Percentiles rank a stretch among this genome's conserved stretches.
These are phyloP conservation scores for Wickerhamomyces sp. DNA, from an alignment of 1,139 yeast species.

Conservation along the genomic window DNA sequence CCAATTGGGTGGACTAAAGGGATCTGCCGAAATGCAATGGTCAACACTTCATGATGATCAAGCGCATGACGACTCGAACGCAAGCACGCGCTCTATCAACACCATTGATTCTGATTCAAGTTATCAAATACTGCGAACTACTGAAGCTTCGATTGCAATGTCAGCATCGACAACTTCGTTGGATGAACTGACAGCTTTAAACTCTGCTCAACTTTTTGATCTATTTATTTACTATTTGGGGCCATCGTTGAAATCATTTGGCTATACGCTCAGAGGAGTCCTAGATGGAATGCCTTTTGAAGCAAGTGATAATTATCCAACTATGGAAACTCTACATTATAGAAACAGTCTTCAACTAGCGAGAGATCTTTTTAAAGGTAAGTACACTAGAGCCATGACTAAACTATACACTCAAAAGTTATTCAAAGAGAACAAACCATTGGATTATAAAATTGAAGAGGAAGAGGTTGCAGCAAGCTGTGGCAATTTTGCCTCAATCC, in stretches of 20 bases:
- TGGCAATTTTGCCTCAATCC: constrained; percentile 68
- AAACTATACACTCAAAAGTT: constrained; percentile 56
- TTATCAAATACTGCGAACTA: not conserved
- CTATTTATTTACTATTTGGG: constrained; percentile 64
- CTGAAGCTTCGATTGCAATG: not conserved
- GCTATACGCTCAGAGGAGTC: constrained; percentile 60
- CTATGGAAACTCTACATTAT: constrained; percentile 38
- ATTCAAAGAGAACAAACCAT: constrained; percentile 31
- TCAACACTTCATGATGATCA: constrained; percentile 35
- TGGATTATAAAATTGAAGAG: constrained; percentile 48
- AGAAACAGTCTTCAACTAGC: constrained; percentile 50
- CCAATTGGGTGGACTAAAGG: constrained; percentile 62
- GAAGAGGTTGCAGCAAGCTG: constrained; percentile 85
- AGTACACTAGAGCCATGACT: constrained; percentile 54
- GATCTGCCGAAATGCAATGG: constrained; percentile 67
- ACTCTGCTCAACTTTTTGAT: constrained; percentile 53
- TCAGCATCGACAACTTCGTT: constrained; percentile 8
- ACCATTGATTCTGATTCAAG: constrained; percentile 9
- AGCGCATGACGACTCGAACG: not conserved
- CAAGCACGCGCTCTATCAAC: constrained; percentile 5
- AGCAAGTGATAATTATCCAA: constrained; percentile 31
- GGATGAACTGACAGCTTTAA: constrained; percentile 21
- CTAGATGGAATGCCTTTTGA: constrained; percentile 59
- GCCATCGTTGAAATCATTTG: constrained; percentile 67
- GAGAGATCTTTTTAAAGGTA: constrained; percentile 47